Evolutionary conservation across 768 basidiomycete genomes (phyloP).

Genomic region (Rhizopogon vulgaris): DNA sequence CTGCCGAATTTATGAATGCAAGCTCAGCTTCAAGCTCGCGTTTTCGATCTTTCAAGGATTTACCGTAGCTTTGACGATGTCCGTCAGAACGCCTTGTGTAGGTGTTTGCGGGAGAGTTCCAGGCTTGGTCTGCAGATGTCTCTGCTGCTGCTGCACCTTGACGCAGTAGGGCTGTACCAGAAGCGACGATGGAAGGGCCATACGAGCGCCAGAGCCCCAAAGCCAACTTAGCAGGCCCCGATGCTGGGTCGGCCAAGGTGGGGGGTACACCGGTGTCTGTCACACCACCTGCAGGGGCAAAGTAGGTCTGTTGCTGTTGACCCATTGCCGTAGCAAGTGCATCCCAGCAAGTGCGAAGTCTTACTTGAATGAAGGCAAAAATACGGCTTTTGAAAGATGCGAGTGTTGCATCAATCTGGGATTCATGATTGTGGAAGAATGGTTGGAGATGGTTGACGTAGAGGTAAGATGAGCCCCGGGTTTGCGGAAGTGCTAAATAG

Average conservation of each 20-base stretch:
- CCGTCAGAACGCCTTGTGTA: constrained; percentile 4
- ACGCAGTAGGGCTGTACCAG: constrained; percentile 56
- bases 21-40: constrained; percentile 54
- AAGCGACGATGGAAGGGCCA: constrained; percentile 65
- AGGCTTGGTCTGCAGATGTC: constrained; percentile 19
- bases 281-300: constrained; percentile 14
- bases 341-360: constrained; percentile 61
- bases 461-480: constrained; percentile 80
- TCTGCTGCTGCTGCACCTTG: constrained; percentile 42
- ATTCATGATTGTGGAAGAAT: constrained; percentile 76
- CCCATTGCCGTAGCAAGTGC: constrained; percentile 45
- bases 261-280: constrained; percentile 33
- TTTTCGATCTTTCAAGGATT: constrained; percentile 37
- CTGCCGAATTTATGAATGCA: constrained; percentile 37
- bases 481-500: constrained; percentile 87
- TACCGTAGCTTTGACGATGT: not conserved
- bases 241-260: constrained; percentile 44
- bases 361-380: constrained; percentile 61
- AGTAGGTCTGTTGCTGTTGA: constrained; percentile 29
- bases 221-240: constrained; percentile 61
- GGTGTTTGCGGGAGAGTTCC: constrained; percentile 26
- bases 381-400: constrained; percentile 53
- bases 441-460: constrained; percentile 78
- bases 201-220: constrained; percentile 73
- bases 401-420: constrained; percentile 77